A percentile compares a stretch with the other conserved stretches of the same genome.
phyloP scores from a whole-genome alignment of 2,329 filamentous ascomycete species.

The Diplodia sapinea region DNA sequence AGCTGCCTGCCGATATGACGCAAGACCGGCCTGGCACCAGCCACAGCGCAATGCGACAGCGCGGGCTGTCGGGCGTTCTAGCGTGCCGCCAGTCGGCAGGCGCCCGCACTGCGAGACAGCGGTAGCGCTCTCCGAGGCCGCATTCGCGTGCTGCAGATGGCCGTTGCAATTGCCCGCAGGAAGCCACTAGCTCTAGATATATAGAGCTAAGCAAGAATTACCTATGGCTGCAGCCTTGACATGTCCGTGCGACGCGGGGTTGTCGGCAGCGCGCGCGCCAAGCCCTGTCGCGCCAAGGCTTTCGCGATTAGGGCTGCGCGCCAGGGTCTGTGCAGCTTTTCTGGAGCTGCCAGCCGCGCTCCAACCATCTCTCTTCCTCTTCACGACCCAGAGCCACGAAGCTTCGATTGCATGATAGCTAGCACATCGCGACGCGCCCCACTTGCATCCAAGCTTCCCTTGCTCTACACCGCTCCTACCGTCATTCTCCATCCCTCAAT shows the following conservation, averaged over 20 bases:
- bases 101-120: not conserved
- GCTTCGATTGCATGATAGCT: constrained; percentile 18
- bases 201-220: not conserved
- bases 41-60: constrained; percentile 4
- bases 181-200: not conserved
- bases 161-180: not conserved
- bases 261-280: not conserved
- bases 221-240: not conserved
- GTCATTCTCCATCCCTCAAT: no score
- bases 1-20: not conserved
- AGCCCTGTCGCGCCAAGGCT: not conserved
- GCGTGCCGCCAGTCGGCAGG: not conserved
- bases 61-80: not conserved
- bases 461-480: not conserved
- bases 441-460: not conserved
- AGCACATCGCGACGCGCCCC: constrained; percentile 15
- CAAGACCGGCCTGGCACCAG: constrained; percentile 7
- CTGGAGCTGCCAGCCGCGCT: constrained; percentile 14
- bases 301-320: not conserved
- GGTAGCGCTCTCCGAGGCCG: not conserved
- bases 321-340: constrained; percentile 12
- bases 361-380: constrained; percentile 14
- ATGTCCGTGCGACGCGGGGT: not conserved
- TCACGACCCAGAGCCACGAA: constrained; percentile 8
- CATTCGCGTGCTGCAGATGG: not conserved